Evolutionary conservation across 139 green algal genomes (phyloP).

Genomic region (Coelastrella sp.): DNA sequence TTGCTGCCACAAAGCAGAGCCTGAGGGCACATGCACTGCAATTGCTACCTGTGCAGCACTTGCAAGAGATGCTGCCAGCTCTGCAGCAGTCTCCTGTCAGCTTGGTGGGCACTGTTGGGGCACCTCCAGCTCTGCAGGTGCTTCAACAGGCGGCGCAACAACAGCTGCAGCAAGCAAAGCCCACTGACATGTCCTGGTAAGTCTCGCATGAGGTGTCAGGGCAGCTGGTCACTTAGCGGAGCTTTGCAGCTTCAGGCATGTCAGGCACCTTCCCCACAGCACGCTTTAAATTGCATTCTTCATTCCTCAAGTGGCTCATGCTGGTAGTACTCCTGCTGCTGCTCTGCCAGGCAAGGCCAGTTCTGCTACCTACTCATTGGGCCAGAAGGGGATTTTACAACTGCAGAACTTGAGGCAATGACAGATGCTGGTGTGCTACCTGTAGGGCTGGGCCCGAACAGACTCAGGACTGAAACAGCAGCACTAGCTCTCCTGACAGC

Average conservation of each 20-base stretch:
- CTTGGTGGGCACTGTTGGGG: constrained; percentile 66
- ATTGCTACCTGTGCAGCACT: constrained; percentile 49
- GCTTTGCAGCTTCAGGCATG: neutral
- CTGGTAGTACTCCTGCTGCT: neutral
- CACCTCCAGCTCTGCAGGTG: constrained; percentile 52
- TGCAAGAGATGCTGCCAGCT: constrained; percentile 50
- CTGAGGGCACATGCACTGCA: constrained; percentile 73
- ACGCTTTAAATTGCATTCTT: too few species aligned
- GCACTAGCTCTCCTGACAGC: constrained; percentile 83
- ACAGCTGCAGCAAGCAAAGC: constrained; percentile 12
- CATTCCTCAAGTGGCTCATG: neutral
- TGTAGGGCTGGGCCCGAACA: constrained; percentile 78
- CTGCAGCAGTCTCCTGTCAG: constrained; percentile 32
- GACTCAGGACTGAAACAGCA: constrained; percentile 90
- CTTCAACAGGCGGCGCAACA: neutral
- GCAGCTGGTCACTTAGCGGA: neutral
- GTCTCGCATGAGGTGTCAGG: neutral
- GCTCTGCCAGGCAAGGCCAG: neutral
- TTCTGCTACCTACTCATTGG: constrained; percentile 78
- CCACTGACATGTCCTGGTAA: neutral
- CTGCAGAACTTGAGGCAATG: constrained; percentile 71
- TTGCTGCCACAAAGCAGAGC: constrained; percentile 89
- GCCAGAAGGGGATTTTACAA: constrained; percentile 92
- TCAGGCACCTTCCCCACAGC: neutral
- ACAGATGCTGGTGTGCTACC: constrained; percentile 62